Evolutionary conservation across 495 filamentous ascomycete genomes (phyloP).

Genomic region (Gamarada debralockiae): DNA sequence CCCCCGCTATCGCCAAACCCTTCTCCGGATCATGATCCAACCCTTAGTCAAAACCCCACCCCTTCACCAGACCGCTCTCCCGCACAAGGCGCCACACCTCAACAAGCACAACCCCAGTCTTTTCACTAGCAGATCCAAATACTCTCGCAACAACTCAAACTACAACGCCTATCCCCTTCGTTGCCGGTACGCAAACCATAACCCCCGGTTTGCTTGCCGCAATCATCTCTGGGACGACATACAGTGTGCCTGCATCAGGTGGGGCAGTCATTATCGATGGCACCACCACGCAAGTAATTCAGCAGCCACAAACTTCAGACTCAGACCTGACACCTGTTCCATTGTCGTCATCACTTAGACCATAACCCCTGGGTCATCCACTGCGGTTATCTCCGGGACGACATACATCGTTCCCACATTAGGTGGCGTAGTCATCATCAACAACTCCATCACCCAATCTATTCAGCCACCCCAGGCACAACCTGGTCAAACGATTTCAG

Average conservation of each 20-base stretch:
- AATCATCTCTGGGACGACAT: too few species aligned
- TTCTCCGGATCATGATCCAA: not conserved
- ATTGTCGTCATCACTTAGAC: too few species aligned
- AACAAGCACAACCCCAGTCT: not conserved
- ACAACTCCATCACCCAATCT: too few species aligned
- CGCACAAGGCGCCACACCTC: not conserved
- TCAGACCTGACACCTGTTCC: too few species aligned
- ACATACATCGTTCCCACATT: not conserved
- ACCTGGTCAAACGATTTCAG: too few species aligned
- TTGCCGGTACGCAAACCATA: conserved; percentile 1
- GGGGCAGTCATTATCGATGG: too few species aligned
- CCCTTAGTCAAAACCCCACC: not conserved
- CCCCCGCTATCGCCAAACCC: too few species aligned
- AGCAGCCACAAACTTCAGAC: too few species aligned
- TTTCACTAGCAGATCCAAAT: not conserved
- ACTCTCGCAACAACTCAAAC: not conserved
- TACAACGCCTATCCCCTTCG: not conserved
- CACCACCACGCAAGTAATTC: too few species aligned
- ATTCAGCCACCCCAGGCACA: too few species aligned
- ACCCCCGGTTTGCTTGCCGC: too few species aligned
- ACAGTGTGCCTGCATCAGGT: too few species aligned
- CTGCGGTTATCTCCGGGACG: not conserved
- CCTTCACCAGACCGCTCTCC: not conserved
- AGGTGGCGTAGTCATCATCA: not conserved
- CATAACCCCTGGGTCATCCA: not conserved